These are phyloP conservation scores for Mycena rosella DNA, from an alignment of 768 basidiomycete species.

Conservation along the genomic window DNA sequence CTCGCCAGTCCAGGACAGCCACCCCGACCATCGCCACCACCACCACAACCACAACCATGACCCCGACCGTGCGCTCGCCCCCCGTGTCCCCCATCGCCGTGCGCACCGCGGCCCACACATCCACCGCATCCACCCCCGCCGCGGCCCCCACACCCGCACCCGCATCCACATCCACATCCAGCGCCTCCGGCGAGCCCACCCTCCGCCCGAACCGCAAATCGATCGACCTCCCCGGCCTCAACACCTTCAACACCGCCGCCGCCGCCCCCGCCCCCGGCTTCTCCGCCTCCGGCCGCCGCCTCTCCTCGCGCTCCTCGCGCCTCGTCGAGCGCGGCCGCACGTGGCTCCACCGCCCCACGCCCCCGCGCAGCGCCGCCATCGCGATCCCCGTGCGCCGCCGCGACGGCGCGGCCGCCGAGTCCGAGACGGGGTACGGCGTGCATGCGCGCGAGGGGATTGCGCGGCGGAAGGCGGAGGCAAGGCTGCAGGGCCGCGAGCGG, in stretches of 20 bases:
- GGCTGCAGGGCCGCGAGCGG: no score
- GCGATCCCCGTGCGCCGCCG: constrained; percentile 16
- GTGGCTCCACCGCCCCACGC: constrained; percentile 18
- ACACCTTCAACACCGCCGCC: constrained; percentile 33
- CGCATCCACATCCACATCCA: background rate
- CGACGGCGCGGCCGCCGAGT: background rate
- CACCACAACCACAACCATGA: background rate
- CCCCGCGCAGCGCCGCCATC: constrained; percentile 26
- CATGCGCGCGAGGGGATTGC: constrained; percentile 34
- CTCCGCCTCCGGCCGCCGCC: background rate
- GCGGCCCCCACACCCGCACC: background rate
- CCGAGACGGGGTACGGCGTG: constrained; percentile 32
- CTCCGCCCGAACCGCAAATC: constrained; percentile 37
- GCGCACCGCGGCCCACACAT: background rate
- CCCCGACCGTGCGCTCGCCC: no score
- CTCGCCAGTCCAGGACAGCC: background rate
- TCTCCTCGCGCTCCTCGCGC: constrained; percentile 1
- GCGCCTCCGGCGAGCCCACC: background rate
- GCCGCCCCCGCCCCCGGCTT: background rate
- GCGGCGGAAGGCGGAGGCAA: constrained; percentile 29
- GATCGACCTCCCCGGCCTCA: constrained; percentile 37
- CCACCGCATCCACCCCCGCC: background rate
- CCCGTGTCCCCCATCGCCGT: background rate
- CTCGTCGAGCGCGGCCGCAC: constrained; percentile 26
- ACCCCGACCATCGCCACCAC: background rate